These are phyloP conservation scores for Capsicum pubescens DNA, from an alignment of 257 asterid genomes.

Conservation along the genomic window DNA sequence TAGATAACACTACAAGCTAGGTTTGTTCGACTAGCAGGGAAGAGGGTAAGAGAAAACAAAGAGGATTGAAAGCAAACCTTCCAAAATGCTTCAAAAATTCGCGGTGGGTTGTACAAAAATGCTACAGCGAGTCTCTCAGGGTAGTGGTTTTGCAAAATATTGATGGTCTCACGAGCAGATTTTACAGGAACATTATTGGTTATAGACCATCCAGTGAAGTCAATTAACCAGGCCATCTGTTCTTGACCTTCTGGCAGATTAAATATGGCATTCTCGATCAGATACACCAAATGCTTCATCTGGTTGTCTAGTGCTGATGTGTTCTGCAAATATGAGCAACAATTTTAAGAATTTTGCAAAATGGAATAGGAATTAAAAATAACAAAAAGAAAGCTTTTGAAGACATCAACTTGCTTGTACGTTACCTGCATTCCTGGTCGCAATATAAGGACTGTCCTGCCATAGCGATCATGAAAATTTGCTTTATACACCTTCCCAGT, in stretches of 20 bases:
- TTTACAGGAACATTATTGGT: constrained; percentile 77
- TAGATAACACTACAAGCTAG: constrained; percentile 1
- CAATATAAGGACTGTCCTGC: constrained; percentile 86
- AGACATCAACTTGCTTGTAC: constrained; percentile 15
- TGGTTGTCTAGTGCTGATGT: constrained; percentile 84
- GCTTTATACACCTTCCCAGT: constrained; percentile 91
- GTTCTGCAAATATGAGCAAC: constrained; percentile 54
- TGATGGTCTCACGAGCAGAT: constrained; percentile 76
- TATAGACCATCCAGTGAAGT: constrained; percentile 89
- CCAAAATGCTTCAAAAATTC: constrained; percentile 93
- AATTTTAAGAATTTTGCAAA: neutral
- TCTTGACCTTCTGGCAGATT: constrained; percentile 97
- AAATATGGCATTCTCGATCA: constrained; percentile 85
- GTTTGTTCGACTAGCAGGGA: neutral
- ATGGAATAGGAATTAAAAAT: neutral
- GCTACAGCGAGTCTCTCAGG: constrained; percentile 94
- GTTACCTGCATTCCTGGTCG: constrained; percentile 92
- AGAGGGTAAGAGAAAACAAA: neutral
- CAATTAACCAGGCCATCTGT: constrained; percentile 98
- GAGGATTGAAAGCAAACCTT: constrained; percentile 55
- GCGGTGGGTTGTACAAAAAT: constrained; percentile 86
- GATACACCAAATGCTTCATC: constrained; percentile 88
- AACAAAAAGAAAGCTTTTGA: neutral
- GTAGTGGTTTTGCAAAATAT: constrained; percentile 84
- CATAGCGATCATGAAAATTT: constrained; percentile 82